Percentiles rank a stretch among this genome's conserved stretches.
Conservation (phyloP, 2,329 filamentous ascomycete species). For the Diaporthe citriasiana region DNA sequence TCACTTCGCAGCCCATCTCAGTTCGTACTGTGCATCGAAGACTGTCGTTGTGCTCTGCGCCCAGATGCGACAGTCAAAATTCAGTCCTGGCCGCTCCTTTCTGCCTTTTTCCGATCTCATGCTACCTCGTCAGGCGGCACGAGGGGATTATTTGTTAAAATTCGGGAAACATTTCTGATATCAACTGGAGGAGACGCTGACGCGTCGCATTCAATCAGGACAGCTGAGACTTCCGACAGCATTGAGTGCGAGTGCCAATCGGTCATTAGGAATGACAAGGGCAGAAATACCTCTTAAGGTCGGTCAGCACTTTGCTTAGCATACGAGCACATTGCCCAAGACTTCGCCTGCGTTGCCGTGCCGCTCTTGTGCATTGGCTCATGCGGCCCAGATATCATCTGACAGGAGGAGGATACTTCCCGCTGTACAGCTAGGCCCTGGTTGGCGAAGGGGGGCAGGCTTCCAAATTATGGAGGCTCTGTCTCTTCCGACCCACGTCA, state of each 20-base stretch:
- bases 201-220: slow-evolving; percentile 35
- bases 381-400: slow-evolving; percentile 36
- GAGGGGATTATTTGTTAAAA: background rate
- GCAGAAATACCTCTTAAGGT: slow-evolving; percentile 42
- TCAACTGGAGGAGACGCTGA: slow-evolving; percentile 31
- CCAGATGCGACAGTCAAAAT: background rate
- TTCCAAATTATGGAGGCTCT: slow-evolving; percentile 41
- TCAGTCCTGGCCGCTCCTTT: background rate
- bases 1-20: background rate
- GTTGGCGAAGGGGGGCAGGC: slow-evolving; percentile 29
- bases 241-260: slow-evolving; percentile 39
- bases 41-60: background rate
- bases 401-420: slow-evolving; percentile 33
- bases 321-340: slow-evolving; percentile 22
- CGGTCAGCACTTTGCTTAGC: slow-evolving; percentile 38
- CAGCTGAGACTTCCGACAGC: slow-evolving; percentile 13
- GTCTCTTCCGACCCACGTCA: slow-evolving; percentile 33
- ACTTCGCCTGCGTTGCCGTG: slow-evolving; percentile 33
- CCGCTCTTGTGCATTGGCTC: slow-evolving; percentile 35
- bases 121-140: background rate
- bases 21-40: slow-evolving; percentile 1
- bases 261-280: slow-evolving; percentile 43
- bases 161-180: background rate
- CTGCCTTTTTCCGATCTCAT: background rate
- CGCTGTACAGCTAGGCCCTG: slow-evolving; percentile 21